Evolutionary conservation across 2,329 filamentous ascomycete species (phyloP).

Genomic region (Coniella lustricola): DNA sequence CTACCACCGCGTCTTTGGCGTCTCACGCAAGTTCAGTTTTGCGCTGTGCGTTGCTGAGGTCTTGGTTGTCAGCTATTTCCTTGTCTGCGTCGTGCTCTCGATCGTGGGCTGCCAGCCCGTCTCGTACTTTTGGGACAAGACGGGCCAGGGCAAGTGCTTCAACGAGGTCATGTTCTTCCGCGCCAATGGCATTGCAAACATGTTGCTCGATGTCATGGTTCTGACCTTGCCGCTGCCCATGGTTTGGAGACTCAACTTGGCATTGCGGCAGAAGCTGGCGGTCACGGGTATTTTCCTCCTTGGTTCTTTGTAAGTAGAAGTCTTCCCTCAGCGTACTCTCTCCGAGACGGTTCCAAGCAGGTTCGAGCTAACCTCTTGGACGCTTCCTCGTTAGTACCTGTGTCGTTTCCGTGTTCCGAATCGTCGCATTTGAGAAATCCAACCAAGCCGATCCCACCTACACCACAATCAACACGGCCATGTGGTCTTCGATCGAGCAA

Average conservation of each 20-base stretch:
- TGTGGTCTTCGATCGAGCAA: constrained; percentile 5
- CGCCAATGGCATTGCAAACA: constrained; percentile 4
- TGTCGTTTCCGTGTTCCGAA: not conserved
- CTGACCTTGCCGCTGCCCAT: constrained; percentile 1
- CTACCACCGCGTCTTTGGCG: constrained; percentile 3
- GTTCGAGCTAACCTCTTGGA: too few species aligned
- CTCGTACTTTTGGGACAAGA: constrained; percentile 6
- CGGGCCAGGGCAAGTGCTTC: not conserved
- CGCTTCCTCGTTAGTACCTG: not conserved
- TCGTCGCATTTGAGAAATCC: not conserved
- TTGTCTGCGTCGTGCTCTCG: not conserved
- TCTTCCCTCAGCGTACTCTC: too few species aligned
- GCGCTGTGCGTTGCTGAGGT: not conserved
- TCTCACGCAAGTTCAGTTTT: not conserved
- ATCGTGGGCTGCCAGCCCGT: constrained; percentile 1
- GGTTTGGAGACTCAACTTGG: constrained; percentile 4
- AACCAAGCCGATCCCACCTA: constrained; percentile 2
- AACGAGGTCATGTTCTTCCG: constrained; percentile 5
- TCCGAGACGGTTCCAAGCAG: too few species aligned
- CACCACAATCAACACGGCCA: constrained; percentile 4
- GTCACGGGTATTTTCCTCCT: constrained; percentile 5
- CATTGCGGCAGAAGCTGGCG: not conserved
- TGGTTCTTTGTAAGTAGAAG: constrained; percentile 1
- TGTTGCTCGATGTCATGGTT: constrained; percentile 1
- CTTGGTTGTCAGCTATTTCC: constrained; percentile 1